Conservation (phyloP, 306 rosid genomes). For the Prunus davidiana region DNA sequence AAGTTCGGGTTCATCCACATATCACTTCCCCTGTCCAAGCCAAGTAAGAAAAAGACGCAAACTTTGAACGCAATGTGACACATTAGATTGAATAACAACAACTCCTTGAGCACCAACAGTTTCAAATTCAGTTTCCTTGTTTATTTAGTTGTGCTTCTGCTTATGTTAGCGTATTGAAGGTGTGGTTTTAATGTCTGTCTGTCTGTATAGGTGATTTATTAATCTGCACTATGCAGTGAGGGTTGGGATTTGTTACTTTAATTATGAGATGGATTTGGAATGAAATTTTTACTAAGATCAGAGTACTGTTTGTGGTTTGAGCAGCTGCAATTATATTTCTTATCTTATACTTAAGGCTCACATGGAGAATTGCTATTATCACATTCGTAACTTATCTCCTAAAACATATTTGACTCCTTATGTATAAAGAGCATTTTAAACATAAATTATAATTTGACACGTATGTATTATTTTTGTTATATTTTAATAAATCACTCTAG, state of each 20-base stretch:
- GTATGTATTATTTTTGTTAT: too few species aligned
- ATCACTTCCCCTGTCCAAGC: slow-evolving; percentile 69
- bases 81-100: not conserved
- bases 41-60: slow-evolving; percentile 62
- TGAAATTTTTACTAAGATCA: not conserved
- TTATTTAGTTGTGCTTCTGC: not conserved
- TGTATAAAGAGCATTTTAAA: too few species aligned
- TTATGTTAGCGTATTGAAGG: not conserved
- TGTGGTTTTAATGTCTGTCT: not conserved
- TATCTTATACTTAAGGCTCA: too few species aligned
- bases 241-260: not conserved
- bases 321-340: too few species aligned
- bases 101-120: not conserved
- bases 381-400: too few species aligned
- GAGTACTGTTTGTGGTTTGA: too few species aligned
- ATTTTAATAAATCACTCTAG: too few species aligned
- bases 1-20: slow-evolving; percentile 86
- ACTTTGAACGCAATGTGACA: slow-evolving; percentile 27
- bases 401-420: too few species aligned
- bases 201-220: slow-evolving; percentile 17
- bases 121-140: not conserved
- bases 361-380: too few species aligned
- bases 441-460: too few species aligned
- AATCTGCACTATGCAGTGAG: slow-evolving; percentile 2
- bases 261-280: not conserved